Conservation (phyloP, 192 early-diverging fungal genomes). For the Bifiguratus adelaidae region DNA sequence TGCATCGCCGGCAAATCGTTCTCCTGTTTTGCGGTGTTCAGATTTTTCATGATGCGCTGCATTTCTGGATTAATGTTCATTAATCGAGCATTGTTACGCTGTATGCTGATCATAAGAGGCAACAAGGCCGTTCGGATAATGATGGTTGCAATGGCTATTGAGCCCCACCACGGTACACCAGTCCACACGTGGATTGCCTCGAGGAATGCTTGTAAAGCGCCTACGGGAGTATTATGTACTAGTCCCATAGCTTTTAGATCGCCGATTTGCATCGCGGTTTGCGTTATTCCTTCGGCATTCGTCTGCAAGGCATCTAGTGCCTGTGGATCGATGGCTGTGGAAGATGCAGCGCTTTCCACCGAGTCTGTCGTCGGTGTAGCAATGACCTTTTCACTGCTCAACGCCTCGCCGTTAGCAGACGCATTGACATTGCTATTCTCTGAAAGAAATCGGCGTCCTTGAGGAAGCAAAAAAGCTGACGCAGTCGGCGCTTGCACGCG, state of each 20-base stretch:
- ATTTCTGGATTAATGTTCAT: conserved; percentile 63
- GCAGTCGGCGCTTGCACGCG: no score
- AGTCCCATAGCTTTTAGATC: conserved; percentile 81
- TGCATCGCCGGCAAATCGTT: conserved; percentile 45
- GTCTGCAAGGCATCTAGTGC: no score
- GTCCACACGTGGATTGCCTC: conserved; percentile 73
- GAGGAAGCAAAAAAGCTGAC: no score
- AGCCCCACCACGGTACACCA: conserved; percentile 90
- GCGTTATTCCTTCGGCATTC: conserved; percentile 20
- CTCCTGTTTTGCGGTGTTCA: conserved; percentile 39
- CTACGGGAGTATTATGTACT: conserved; percentile 58
- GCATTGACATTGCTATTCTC: no score
- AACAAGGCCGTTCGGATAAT: conserved; percentile 55
- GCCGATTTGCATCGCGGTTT: conserved; percentile 64
- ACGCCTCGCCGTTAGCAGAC: no score
- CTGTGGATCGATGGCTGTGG: no score
- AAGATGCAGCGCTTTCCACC: no score
- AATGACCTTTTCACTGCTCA: no score
- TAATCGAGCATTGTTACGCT: conserved; percentile 57
- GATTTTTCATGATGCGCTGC: conserved; percentile 51
- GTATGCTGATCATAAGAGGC: conserved; percentile 63
- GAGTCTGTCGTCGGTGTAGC: no score
- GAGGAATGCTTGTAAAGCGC: conserved; percentile 53
- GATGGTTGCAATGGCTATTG: conserved; percentile 66
- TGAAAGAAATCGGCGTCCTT: no score